Conservation (phyloP, 2,329 filamentous ascomycete genomes). For the Xylaria sp. region DNA sequence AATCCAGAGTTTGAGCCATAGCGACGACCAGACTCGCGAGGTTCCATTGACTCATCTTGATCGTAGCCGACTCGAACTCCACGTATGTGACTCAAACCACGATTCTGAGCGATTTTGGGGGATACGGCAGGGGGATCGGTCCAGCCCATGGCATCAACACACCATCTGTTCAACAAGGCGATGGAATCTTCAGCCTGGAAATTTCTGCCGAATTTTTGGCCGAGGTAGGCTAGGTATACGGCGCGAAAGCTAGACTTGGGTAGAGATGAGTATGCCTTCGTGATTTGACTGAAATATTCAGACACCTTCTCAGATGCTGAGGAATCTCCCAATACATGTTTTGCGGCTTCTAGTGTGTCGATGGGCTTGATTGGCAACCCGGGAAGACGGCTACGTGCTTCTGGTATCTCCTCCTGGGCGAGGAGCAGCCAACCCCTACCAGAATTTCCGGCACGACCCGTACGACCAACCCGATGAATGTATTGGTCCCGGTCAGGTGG, state of each 20-base stretch:
- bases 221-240: slow-evolving; percentile 69
- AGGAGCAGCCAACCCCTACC: slow-evolving; percentile 78
- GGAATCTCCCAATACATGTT: slow-evolving; percentile 62
- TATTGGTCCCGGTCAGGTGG: slow-evolving; percentile 76
- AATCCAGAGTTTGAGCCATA: not conserved
- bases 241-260: slow-evolving; percentile 56
- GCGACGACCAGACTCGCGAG: not conserved
- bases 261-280: slow-evolving; percentile 57
- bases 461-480: slow-evolving; percentile 81
- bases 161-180: slow-evolving; percentile 65
- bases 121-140: slow-evolving; percentile 58
- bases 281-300: slow-evolving; percentile 57
- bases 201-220: slow-evolving; percentile 58
- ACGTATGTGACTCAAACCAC: slow-evolving; percentile 45
- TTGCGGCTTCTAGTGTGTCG: slow-evolving; percentile 61
- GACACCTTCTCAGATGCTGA: slow-evolving; percentile 53
- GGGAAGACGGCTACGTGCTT: slow-evolving; percentile 63
- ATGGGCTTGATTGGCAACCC: slow-evolving; percentile 71
- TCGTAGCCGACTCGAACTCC: slow-evolving; percentile 47
- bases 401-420: slow-evolving; percentile 62
- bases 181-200: slow-evolving; percentile 54
- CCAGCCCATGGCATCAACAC: slow-evolving; percentile 63
- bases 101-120: slow-evolving; percentile 38
- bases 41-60: not conserved
- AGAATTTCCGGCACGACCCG: slow-evolving; percentile 77